Conservation (phyloP, 2,329 filamentous ascomycete species). For the Onygenales sp. region DNA sequence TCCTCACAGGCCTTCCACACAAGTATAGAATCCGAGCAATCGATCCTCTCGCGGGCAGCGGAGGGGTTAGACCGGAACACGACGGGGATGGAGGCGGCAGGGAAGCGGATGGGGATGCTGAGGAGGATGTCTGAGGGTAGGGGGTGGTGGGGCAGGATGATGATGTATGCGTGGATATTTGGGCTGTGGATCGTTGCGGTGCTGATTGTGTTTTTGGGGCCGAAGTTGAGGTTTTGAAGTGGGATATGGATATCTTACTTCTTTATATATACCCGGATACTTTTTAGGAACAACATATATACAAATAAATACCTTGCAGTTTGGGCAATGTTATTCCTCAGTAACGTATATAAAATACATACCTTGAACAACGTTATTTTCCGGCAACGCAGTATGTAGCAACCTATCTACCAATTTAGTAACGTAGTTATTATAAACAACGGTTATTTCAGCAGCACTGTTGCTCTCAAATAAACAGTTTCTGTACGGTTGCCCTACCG, state of each 20-base stretch:
- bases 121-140: constrained; percentile 75
- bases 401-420: too few relatives aligned
- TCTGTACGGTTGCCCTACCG: too few relatives aligned
- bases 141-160: constrained; percentile 75
- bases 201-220: constrained; percentile 72
- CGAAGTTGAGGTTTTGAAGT: constrained; percentile 72
- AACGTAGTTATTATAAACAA: too few relatives aligned
- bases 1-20: constrained; percentile 63
- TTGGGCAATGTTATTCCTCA: too few relatives aligned
- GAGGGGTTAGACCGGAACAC: constrained; percentile 70
- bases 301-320: too few relatives aligned
- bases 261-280: neutral
- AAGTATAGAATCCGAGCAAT: constrained; percentile 65
- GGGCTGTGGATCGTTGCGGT: constrained; percentile 70
- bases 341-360: too few relatives aligned
- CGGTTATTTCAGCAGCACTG: too few relatives aligned
- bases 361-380: too few relatives aligned
- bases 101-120: constrained; percentile 66
- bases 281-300: too few relatives aligned
- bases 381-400: too few relatives aligned
- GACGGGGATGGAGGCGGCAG: constrained; percentile 64
- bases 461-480: too few relatives aligned
- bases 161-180: constrained; percentile 77
- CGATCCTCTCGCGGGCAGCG: constrained; percentile 60
- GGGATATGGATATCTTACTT: neutral